Percentiles rank a stretch among this genome's conserved stretches.
phyloP scores from a whole-genome alignment of 306 rosid species.

The Cucumis cinereus region DNA sequence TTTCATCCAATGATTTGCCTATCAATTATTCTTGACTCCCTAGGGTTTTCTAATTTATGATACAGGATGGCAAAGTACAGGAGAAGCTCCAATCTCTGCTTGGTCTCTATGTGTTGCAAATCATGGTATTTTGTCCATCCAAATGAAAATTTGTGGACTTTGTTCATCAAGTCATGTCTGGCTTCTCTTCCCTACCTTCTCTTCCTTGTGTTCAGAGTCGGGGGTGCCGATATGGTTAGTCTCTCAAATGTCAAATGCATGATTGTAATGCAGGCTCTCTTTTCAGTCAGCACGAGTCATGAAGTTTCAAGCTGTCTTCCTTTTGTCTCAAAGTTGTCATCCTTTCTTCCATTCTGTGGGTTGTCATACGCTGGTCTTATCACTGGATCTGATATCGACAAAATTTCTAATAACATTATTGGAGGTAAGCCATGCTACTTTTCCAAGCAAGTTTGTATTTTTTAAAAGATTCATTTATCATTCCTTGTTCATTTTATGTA shows the following conservation, averaged over 20 bases:
- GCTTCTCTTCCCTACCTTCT: neutral
- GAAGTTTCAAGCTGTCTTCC: conserved; percentile 29
- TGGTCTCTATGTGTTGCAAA: conserved; percentile 60
- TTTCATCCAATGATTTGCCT: conserved; percentile 8
- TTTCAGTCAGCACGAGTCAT: conserved; percentile 38
- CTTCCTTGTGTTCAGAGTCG: neutral
- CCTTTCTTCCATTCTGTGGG: conserved; percentile 53
- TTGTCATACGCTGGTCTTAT: conserved; percentile 61
- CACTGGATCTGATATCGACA: conserved; percentile 41
- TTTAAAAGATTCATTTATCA: neutral
- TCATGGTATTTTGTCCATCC: conserved; percentile 31
- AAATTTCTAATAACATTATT: conserved; percentile 26
- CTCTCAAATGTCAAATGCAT: conserved; percentile 11
- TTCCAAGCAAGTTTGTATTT: neutral
- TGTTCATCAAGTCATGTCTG: neutral
- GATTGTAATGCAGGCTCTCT: conserved; percentile 49
- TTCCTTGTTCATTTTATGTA: neutral
- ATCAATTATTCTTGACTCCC: neutral
- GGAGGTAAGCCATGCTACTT: conserved; percentile 37
- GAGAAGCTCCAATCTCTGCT: conserved; percentile 63
- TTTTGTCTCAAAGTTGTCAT: conserved; percentile 38
- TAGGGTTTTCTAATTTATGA: conserved; percentile 6
- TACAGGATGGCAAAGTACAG: conserved; percentile 37
- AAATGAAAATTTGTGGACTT: neutral
- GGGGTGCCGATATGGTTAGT: neutral